Percentiles rank a stretch among this genome's conserved stretches.
These are phyloP conservation scores for Yamadazyma sp. DNA, from an alignment of 805 yeast species.

Conservation along the genomic window DNA sequence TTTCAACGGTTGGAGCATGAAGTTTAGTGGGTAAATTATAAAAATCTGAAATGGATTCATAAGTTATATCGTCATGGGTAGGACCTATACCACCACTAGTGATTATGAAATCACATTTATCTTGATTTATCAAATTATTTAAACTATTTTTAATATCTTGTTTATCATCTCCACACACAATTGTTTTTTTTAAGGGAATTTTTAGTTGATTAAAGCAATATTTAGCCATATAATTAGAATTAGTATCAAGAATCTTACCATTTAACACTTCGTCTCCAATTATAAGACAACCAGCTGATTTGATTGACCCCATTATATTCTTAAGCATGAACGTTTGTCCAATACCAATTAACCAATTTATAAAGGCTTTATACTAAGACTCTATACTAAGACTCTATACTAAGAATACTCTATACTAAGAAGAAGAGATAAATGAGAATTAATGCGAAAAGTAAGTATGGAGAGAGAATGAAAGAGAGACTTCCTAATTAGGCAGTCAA, in stretches of 20 bases:
- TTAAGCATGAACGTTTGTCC: neutral
- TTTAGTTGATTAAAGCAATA: constrained; percentile 63
- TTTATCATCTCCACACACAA: constrained; percentile 76
- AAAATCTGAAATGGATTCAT: constrained; percentile 68
- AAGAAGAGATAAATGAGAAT: no score
- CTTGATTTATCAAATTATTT: constrained; percentile 35
- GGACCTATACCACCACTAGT: constrained; percentile 82
- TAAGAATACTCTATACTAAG: no score
- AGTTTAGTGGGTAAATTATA: constrained; percentile 48
- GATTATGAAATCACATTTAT: constrained; percentile 61
- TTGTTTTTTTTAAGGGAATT: constrained; percentile 60
- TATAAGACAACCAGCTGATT: constrained; percentile 50
- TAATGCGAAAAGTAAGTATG: no score
- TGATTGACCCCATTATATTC: constrained; percentile 4
- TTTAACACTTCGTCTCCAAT: constrained; percentile 89
- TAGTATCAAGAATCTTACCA: constrained; percentile 79
- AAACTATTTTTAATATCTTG: constrained; percentile 58
- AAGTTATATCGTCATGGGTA: constrained; percentile 88
- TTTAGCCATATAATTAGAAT: constrained; percentile 68
- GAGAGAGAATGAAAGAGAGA: no score
- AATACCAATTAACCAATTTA: no score
- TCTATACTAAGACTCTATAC: no score
- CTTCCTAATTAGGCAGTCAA: constrained; percentile 1
- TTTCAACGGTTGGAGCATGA: constrained; percentile 54
- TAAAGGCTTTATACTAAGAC: no score